Percentiles rank a stretch among this genome's conserved stretches.
These are phyloP conservation scores for Tubosaeta sp. DNA, from an alignment of 768 basidiomycete species.

Conservation along the genomic window DNA sequence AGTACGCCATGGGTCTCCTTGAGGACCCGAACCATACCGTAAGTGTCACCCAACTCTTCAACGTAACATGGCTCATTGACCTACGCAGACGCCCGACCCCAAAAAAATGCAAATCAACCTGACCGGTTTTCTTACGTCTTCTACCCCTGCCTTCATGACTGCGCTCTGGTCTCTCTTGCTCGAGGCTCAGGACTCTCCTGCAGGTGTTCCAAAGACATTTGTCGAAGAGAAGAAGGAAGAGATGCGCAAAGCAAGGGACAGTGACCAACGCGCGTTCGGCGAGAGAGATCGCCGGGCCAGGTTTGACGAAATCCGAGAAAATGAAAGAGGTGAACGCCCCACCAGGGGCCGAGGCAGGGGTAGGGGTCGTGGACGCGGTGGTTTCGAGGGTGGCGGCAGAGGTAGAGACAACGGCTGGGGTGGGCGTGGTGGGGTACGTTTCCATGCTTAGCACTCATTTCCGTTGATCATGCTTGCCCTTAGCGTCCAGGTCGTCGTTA, in stretches of 20 bases:
- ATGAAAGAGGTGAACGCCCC: constrained; percentile 46
- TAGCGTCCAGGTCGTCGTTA: constrained; percentile 45
- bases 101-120: constrained; percentile 94
- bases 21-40: constrained; percentile 87
- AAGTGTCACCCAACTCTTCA: constrained; percentile 19
- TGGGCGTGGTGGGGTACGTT: constrained; percentile 46
- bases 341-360: constrained; percentile 58
- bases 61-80: not conserved
- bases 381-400: constrained; percentile 48
- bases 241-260: constrained; percentile 66
- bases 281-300: constrained; percentile 67
- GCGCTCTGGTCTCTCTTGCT: constrained; percentile 88
- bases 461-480: constrained; percentile 8
- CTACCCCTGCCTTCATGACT: constrained; percentile 83
- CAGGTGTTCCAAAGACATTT: constrained; percentile 86
- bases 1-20: constrained; percentile 92
- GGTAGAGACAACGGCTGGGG: constrained; percentile 65
- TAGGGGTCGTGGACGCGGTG: constrained; percentile 46
- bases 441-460: not conserved
- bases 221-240: constrained; percentile 92
- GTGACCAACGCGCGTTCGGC: constrained; percentile 60
- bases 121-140: constrained; percentile 86
- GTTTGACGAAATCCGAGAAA: constrained; percentile 64
- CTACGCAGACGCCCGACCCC: constrained; percentile 75
- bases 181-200: constrained; percentile 84